Evolutionary conservation across 1,139 yeast genomes (phyloP), one percentile per base, ranked within the genome.

Genomic region (Protomyces arabidopsidicola): DNA sequence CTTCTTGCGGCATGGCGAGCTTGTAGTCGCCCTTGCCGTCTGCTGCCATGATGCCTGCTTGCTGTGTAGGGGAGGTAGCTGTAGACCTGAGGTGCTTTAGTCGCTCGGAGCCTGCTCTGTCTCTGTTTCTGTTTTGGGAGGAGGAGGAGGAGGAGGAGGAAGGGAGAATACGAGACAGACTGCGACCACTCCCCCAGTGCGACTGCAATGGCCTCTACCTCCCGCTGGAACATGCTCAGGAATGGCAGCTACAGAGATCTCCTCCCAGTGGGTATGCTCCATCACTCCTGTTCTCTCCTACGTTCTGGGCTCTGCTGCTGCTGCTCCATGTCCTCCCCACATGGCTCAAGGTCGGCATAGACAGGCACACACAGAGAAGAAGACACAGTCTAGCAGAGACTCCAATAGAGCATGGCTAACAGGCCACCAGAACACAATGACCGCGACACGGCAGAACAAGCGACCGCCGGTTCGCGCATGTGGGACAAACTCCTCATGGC

Each of bases 11-110:
- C 35, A 53, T 51, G 10, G 27, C 12, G 16, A 53, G 36, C 39
- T 48, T 24, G 58, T 60, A 60, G 54, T 60, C 63, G 52, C 63
- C 63, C 34, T 58, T 58, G 18, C 55, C 54, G 34, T 57, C 52
- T 18, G 55, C 27, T 14, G 56, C 48, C 48, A 42, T 42, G 18
- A 8, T 35, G n/a, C n/a, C n/a, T n/a, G n/a, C n/a, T n/a, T n/a
- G n/a, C n/a, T n/a, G n/a, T n/a, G n/a, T n/a, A n/a, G n/a, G n/a
- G n/a, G n/a, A n/a, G n/a, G n/a, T n/a, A n/a, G n/a, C n/a, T n/a
- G n/a, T n/a, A n/a, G n/a, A n/a, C n/a, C n/a, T n/a, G n/a, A n/a
- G n/a, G n/a, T n/a, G n/a, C n/a, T n/a, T n/a, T n/a, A n/a, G n/a
- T n/a, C n/a, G n/a, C n/a, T n/a, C n/a, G n/a, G n/a, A n/a, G n/a